phyloP scores from a whole-genome alignment of 1,284 basidiomycete species.

The Stereum hirsutum region DNA sequence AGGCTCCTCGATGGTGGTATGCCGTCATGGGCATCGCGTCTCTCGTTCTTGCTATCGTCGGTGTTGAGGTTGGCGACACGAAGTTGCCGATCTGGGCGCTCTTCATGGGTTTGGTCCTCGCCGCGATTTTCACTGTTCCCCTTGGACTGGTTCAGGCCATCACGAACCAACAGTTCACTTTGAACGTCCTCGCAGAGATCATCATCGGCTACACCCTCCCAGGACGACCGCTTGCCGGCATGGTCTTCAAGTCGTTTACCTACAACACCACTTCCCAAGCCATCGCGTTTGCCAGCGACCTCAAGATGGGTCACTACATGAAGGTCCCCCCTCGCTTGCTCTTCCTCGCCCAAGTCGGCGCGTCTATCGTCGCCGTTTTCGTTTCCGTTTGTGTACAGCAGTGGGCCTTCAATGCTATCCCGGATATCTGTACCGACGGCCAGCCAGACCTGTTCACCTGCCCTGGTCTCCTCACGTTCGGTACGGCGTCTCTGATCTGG shows the following conservation, averaged over 20 bases:
- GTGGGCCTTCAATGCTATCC: slow-evolving; percentile 68
- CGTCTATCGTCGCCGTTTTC: slow-evolving; percentile 51
- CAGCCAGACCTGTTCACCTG: slow-evolving; percentile 61
- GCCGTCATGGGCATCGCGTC: slow-evolving; percentile 45
- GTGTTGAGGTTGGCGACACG: slow-evolving; percentile 62
- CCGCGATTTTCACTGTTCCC: slow-evolving; percentile 56
- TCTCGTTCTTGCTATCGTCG: slow-evolving; percentile 52
- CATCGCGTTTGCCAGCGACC: slow-evolving; percentile 48
- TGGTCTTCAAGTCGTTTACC: slow-evolving; percentile 73
- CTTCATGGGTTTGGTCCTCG: slow-evolving; percentile 46
- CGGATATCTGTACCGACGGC: slow-evolving; percentile 55
- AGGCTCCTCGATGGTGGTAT: slow-evolving; percentile 82
- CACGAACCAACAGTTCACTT: slow-evolving; percentile 66
- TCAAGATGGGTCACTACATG: slow-evolving; percentile 83
- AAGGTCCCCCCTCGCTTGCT: slow-evolving; percentile 75
- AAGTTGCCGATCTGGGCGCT: slow-evolving; percentile 72
- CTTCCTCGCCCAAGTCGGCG: slow-evolving; percentile 63
- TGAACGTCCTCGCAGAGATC: slow-evolving; percentile 69
- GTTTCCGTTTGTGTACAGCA: slow-evolving; percentile 55
- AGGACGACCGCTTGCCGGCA: slow-evolving; percentile 69
- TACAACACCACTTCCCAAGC: slow-evolving; percentile 57
- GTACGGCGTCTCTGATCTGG: slow-evolving; percentile 69
- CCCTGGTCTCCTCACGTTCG: slow-evolving; percentile 53
- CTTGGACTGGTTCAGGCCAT: slow-evolving; percentile 79
- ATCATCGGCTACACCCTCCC: slow-evolving; percentile 72